Conservation (phyloP, 495 filamentous ascomycete genomes). For the Hypoxylon trugodes region DNA sequence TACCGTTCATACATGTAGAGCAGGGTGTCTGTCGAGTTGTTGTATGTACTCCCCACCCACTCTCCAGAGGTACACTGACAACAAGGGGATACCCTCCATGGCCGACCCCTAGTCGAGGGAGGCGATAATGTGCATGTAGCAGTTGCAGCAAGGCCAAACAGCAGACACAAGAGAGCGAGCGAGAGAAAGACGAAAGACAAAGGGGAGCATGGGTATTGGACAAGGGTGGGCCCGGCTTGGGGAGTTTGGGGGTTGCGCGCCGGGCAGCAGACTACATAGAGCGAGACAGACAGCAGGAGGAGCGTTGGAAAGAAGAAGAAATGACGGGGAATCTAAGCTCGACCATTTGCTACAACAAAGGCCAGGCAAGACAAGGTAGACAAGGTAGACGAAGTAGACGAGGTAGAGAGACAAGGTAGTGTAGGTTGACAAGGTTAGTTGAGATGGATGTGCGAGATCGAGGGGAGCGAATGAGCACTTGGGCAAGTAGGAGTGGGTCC, state of each 20-base stretch:
- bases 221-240: slow-evolving; percentile 35
- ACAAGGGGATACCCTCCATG: slow-evolving; percentile 27
- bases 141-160: slow-evolving; percentile 35
- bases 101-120: slow-evolving; percentile 35
- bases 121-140: slow-evolving; percentile 39
- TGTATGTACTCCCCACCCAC: slow-evolving; percentile 37
- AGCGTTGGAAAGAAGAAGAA: slow-evolving; percentile 9
- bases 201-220: too few relatives aligned
- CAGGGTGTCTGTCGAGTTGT: slow-evolving; percentile 33
- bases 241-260: slow-evolving; percentile 29
- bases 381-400: too few relatives aligned
- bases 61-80: slow-evolving; percentile 34
- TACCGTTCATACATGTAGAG: slow-evolving; percentile 28
- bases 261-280: background rate
- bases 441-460: slow-evolving; percentile 36
- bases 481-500: slow-evolving; percentile 19
- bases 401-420: too few relatives aligned
- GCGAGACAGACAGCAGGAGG: background rate
- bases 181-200: too few relatives aligned
- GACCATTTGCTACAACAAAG: slow-evolving; percentile 6
- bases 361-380: too few relatives aligned
- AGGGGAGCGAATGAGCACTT: slow-evolving; percentile 25
- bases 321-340: slow-evolving; percentile 29
- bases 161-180: slow-evolving; percentile 21
- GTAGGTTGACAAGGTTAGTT: too few relatives aligned